phyloP scores from a whole-genome alignment of 2,329 filamentous ascomycete genomes.

The Diaporthe sp. region DNA sequence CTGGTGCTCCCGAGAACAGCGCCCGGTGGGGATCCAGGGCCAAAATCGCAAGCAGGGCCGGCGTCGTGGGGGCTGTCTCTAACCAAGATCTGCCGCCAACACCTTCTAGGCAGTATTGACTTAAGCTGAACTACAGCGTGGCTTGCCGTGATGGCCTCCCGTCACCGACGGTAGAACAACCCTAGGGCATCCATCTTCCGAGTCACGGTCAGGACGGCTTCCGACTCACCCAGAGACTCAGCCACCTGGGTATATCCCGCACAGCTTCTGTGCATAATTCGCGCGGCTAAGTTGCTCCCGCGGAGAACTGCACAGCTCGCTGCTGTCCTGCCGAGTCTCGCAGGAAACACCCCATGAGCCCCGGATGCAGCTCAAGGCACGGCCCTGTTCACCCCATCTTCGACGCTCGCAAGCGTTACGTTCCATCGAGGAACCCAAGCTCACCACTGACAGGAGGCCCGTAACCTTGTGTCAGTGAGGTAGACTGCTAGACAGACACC shows the following conservation, averaged over 20 bases:
- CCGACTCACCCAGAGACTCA: not conserved
- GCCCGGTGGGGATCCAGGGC: not conserved
- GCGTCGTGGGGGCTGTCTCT: not conserved
- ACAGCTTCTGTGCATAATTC: not conserved
- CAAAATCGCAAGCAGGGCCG: not conserved
- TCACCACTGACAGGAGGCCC: conserved; percentile 5
- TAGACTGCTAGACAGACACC: not conserved
- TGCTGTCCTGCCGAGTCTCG: not conserved
- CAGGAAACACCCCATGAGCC: not conserved
- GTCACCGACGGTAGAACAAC: conserved; percentile 2
- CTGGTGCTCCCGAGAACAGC: conserved; percentile 18
- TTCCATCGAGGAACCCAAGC: conserved; percentile 4
- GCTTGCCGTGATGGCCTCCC: not conserved
- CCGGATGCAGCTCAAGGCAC: not conserved
- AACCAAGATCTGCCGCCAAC: conserved; percentile 10
- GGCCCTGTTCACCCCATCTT: conserved; percentile 13
- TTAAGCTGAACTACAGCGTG: conserved; percentile 20
- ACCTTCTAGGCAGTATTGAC: not conserved
- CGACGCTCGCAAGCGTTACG: conserved; percentile 5
- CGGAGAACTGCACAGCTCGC: not conserved
- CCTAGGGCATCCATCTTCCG: not conserved
- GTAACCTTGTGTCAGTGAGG: not conserved
- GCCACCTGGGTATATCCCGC: not conserved
- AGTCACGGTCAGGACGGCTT: not conserved
- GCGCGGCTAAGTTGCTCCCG: not conserved